These are phyloP conservation scores for Dothideomycetes sp. DNA, from an alignment of 2,329 filamentous ascomycete genomes.

Conservation along the genomic window DNA sequence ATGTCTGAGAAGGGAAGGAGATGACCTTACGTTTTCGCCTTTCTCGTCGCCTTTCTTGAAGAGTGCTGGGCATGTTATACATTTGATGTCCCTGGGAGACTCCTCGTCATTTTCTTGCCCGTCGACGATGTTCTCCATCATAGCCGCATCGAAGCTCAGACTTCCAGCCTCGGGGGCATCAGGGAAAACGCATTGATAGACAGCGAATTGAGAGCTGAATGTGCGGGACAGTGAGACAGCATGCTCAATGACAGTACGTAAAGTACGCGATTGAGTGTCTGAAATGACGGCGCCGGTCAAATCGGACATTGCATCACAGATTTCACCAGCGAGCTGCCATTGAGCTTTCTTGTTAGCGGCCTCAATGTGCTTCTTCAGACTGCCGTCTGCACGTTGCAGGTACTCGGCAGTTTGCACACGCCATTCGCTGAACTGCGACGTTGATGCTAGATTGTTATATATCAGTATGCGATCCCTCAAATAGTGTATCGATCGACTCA, in stretches of 20 bases:
- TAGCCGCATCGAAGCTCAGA: conserved; percentile 47
- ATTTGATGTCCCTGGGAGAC: conserved; percentile 43
- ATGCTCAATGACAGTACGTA: conserved; percentile 23
- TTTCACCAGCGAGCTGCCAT: conserved; percentile 20
- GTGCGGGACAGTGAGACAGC: conserved; percentile 23
- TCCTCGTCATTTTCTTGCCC: conserved; percentile 43
- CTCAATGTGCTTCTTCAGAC: conserved; percentile 13
- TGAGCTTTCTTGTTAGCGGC: conserved; percentile 18
- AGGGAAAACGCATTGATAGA: conserved; percentile 25
- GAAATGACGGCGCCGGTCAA: conserved; percentile 21
- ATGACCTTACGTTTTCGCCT: conserved; percentile 39
- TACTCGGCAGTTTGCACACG: conserved; percentile 55
- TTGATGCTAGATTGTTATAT: conserved; percentile 7
- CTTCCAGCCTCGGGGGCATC: conserved; percentile 29
- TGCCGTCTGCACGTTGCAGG: conserved; percentile 36
- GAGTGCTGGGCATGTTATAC: conserved; percentile 56
- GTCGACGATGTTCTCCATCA: conserved; percentile 56
- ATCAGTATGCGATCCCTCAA: neutral
- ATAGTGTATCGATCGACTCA: no score
- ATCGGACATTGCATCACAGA: conserved; percentile 19
- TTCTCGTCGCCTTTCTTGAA: conserved; percentile 57
- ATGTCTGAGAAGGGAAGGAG: neutral
- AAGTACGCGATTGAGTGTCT: conserved; percentile 17
- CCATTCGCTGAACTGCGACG: conserved; percentile 54
- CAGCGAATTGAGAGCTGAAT: conserved; percentile 24